Percentiles rank a stretch among this genome's conserved stretches.
Evolutionary conservation across 75 land plant genomes (phyloP).

Genomic region (Cryptomeria japonica): DNA sequence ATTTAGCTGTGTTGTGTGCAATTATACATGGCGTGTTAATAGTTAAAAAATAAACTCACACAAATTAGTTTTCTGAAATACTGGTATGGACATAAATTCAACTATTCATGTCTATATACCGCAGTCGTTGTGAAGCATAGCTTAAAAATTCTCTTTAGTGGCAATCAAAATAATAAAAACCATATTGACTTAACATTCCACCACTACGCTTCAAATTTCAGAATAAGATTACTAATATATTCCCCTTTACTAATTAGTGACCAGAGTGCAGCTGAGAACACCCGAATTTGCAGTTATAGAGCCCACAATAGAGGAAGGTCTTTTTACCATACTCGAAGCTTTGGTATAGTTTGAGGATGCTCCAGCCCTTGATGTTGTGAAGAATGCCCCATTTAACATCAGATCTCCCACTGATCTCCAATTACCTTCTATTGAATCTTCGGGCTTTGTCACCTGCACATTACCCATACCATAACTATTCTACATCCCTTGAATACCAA

Average conservation of each 20-base stretch:
- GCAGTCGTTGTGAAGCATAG: too few relatives aligned
- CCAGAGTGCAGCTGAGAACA: slow-evolving; percentile 11
- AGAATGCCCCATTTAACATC: slow-evolving; percentile 54
- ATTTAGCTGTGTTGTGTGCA: too few relatives aligned
- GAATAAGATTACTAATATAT: too few relatives aligned
- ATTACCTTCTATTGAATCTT: slow-evolving; percentile 25
- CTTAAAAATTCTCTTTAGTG: too few relatives aligned
- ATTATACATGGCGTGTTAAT: too few relatives aligned
- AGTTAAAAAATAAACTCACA: too few relatives aligned
- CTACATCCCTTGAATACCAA: neutral
- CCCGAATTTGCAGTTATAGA: slow-evolving; percentile 19
- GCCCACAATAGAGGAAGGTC: slow-evolving; percentile 23
- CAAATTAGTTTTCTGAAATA: too few relatives aligned
- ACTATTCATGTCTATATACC: neutral
- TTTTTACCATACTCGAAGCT: slow-evolving; percentile 24
- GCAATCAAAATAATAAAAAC: too few relatives aligned
- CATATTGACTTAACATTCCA: too few relatives aligned
- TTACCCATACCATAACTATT: neutral
- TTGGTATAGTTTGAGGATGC: slow-evolving; percentile 24
- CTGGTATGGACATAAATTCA: too few relatives aligned
- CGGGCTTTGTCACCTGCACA: slow-evolving; percentile 46
- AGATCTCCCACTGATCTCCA: slow-evolving; percentile 54
- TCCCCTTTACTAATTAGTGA: too few relatives aligned
- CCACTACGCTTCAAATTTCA: too few relatives aligned
- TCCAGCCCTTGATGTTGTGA: slow-evolving; percentile 25